Evolutionary conservation across 2,329 filamentous ascomycete genomes (phyloP).

Genomic region (Scytalidium lignicola): DNA sequence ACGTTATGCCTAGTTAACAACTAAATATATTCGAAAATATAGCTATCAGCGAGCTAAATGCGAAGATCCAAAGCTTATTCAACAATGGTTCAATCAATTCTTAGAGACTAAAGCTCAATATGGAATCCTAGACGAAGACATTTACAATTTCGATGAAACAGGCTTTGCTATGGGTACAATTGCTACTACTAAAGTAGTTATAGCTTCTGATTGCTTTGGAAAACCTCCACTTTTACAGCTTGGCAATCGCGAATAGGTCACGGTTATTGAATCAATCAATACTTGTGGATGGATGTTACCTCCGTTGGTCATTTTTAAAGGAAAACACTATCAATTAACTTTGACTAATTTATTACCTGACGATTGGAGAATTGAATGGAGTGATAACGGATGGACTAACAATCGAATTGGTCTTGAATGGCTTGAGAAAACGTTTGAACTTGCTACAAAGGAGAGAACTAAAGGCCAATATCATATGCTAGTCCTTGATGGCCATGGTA

Average conservation of each 20-base stretch:
- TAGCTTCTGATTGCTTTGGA: constrained; percentile 8
- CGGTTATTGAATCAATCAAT: constrained; percentile 20
- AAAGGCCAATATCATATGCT: constrained; percentile 24
- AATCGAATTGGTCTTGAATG: constrained; percentile 25
- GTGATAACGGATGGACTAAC: constrained; percentile 26
- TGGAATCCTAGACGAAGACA: constrained; percentile 10
- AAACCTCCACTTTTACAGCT: constrained; percentile 14
- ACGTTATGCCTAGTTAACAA: no score
- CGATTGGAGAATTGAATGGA: constrained; percentile 20
- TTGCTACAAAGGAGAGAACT: constrained; percentile 15
- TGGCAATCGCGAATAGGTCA: constrained; percentile 23
- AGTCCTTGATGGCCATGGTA: constrained; percentile 30
- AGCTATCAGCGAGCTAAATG: constrained; percentile 13
- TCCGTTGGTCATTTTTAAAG: constrained; percentile 22
- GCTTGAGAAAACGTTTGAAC: constrained; percentile 27
- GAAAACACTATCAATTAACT: constrained; percentile 1
- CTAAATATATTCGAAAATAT: constrained; percentile 1
- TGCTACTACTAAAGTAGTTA: constrained; percentile 15
- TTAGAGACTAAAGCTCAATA: constrained; percentile 12
- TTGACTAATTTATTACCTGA: constrained; percentile 9
- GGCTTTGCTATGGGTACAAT: constrained; percentile 21
- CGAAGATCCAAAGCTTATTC: constrained; percentile 15
- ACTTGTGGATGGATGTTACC: constrained; percentile 17
- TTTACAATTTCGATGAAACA: constrained; percentile 19
- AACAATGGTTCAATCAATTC: constrained; percentile 11